Evolutionary conservation across 2,329 filamentous ascomycete genomes (phyloP), one percentile per base, ranked within the genome.

Genomic region (Aspergillus sp.): DNA sequence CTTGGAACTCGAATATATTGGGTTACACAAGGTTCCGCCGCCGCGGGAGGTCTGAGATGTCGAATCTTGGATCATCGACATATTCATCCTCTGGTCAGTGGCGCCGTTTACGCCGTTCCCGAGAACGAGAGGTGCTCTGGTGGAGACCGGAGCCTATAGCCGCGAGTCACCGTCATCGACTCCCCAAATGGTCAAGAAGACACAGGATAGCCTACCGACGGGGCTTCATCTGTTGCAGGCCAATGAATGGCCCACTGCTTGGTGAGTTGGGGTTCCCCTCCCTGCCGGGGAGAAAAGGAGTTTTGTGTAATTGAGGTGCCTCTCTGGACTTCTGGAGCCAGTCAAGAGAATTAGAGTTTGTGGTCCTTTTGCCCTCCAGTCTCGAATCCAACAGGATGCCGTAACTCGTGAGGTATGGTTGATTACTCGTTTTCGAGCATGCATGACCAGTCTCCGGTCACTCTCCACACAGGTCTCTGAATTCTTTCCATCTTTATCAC

Each of bases 11-110:
- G 43, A 15, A n/a, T 33, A 45, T 41, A 45, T 23, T 37, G 27
- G 37, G 56, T 55, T 55, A 55, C 57, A 60, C 60, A 19, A 35
- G 50, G 23, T 41, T 33, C 44, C 12, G 46, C 14, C 40, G 21
- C 14, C 17, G 37, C 51, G 31, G 31, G 51, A 53, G 3, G 14
- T 62, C 35, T 55, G 51, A 62, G 60, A 62, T 56, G 55, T 62
- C 55, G 35, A 57, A 24, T 52, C 47, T 19, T 37, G 35, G 23
- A 21, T n/a, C 15, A 5, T 23, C 39, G 15, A n/a, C n/a, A 12
- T 21, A 8, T 24, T 33, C 39, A 31, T 43, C 41, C 45, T 48
- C 23, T 55, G 56, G 27, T 31, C 27, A 31, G 27, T 31, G 27
- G 45, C 41, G 27, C 51, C 51, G 51, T 46, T 53, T 24, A 17